phyloP scores from a whole-genome alignment of 202 grass and related monocot species.

The Setaria italica region DNA sequence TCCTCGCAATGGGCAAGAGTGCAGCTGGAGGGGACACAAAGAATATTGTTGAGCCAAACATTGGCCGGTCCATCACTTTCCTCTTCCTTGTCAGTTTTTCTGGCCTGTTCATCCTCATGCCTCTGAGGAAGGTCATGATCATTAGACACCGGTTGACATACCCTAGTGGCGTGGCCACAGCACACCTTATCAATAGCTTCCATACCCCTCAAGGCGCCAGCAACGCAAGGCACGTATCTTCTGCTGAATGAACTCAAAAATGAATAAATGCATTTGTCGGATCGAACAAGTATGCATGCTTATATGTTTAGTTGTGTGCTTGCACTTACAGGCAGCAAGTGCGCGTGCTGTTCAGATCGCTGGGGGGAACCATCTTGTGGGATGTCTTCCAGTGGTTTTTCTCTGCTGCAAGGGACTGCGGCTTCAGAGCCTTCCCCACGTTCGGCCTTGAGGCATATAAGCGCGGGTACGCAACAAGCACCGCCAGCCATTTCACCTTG shows the following conservation, averaged over 20 bases:
- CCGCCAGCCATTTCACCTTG: neutral
- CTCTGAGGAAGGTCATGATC: conserved; percentile 46
- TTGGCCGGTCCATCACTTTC: conserved; percentile 33
- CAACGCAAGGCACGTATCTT: conserved; percentile 2
- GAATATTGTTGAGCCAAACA: conserved; percentile 27
- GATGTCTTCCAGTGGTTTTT: conserved; percentile 68
- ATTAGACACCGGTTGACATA: conserved; percentile 40
- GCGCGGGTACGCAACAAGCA: conserved; percentile 24
- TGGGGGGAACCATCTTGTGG: conserved; percentile 32
- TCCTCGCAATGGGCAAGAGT: conserved; percentile 40
- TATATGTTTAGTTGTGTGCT: neutral
- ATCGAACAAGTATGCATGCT: neutral
- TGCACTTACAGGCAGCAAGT: conserved; percentile 44
- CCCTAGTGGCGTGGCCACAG: conserved; percentile 49
- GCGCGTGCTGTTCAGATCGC: conserved; percentile 31
- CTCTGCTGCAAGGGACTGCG: conserved; percentile 34
- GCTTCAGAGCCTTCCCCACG: conserved; percentile 53
- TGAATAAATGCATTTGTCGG: neutral
- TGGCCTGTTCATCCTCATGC: conserved; percentile 45
- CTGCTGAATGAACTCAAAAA: neutral
- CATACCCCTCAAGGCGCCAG: conserved; percentile 30
- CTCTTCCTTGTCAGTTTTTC: conserved; percentile 38
- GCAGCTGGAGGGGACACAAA: neutral
- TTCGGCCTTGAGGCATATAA: conserved; percentile 55
- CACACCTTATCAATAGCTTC: conserved; percentile 52